Evolutionary conservation across 177 flowering plant species (phyloP), one percentile per base, ranked within the genome.

Genomic region (Vitis hybrid): DNA sequence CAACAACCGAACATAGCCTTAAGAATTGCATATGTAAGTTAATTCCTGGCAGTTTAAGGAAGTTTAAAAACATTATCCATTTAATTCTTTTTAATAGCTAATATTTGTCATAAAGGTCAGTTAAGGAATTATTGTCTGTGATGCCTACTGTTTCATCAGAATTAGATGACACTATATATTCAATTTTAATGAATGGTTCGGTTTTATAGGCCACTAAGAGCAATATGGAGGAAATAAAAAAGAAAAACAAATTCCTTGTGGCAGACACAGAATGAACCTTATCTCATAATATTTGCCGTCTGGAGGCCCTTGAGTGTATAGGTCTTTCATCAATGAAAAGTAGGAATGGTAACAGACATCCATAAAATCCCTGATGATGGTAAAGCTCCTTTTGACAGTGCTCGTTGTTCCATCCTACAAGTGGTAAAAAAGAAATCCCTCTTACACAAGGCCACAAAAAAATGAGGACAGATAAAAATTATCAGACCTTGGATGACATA

Each of bases 401-500:
- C 85, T 83, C 90, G 80, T 84, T 58, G 94, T 91, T 67, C 99
- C 99, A 83, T 95, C 98, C 99, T 95, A 80, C 57, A 76, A 65
- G 55, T 18, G 61, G 12, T 2, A 58, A 17, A 61, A 53, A 50
- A 3, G 3, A 20, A 71, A 49, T 4, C 24, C 54, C 18, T 54
- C 11, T n/a, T 11, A 66, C 7, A 10, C 17, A 53, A 30, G 54
- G n/a, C 41, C 21, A 53, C 6, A 18, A 30, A 6, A 48, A 49
- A 58, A 56, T 9, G 0, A 63, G 20, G 21, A 53, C 21, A 64
- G 27, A 24, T 24, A 32, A 52, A 49, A 15, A 66, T 53, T 14
- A 56, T 11, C 48, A 49, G 54, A 59, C 58, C 9, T 30, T 3
- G 30, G 48, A 61, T 24, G 30, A 75, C 88, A 59, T 84, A 94